A percentile compares a stretch with the other conserved stretches of the same genome.
These are phyloP conservation scores for Xerocomellus intermedius DNA, from an alignment of 768 basidiomycete species.

Conservation along the genomic window DNA sequence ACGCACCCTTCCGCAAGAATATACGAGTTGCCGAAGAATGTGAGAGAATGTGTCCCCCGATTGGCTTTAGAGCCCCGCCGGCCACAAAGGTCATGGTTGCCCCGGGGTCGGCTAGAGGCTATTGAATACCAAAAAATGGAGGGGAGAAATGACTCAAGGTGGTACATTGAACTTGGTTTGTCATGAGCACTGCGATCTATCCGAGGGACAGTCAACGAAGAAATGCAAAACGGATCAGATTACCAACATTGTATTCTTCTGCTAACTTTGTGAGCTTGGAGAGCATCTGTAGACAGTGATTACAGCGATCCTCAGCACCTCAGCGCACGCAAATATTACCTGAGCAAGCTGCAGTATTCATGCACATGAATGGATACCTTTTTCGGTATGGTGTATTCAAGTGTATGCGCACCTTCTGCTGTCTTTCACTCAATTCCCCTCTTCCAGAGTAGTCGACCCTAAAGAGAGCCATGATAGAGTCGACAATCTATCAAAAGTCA, in stretches of 20 bases:
- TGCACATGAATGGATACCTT: constrained; percentile 14
- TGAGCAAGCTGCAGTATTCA: constrained; percentile 67
- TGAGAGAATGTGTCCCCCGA: constrained; percentile 86
- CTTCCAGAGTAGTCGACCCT: constrained; percentile 91
- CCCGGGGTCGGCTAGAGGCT: constrained; percentile 78
- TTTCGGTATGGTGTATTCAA: background rate
- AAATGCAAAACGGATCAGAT: background rate
- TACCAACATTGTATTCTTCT: constrained; percentile 81
- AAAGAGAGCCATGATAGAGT: constrained; percentile 97
- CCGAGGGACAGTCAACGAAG: constrained; percentile 6
- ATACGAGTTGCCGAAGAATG: constrained; percentile 86
- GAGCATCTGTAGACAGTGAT: constrained; percentile 59
- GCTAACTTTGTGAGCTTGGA: constrained; percentile 88
- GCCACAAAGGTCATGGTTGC: constrained; percentile 95
- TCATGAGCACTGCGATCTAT: constrained; percentile 82
- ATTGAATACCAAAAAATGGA: constrained; percentile 4
- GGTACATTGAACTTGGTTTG: constrained; percentile 89
- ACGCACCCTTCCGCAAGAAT: constrained; percentile 80
- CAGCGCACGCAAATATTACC: constrained; percentile 37
- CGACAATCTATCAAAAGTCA: constrained; percentile 65
- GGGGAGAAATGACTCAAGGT: background rate
- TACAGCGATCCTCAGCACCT: background rate
- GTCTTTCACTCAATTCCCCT: constrained; percentile 91
- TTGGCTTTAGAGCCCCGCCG: constrained; percentile 88
- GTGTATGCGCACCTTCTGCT: constrained; percentile 66